Conservation (phyloP, 2,329 filamentous ascomycete species). For the Fusarium nanum region DNA sequence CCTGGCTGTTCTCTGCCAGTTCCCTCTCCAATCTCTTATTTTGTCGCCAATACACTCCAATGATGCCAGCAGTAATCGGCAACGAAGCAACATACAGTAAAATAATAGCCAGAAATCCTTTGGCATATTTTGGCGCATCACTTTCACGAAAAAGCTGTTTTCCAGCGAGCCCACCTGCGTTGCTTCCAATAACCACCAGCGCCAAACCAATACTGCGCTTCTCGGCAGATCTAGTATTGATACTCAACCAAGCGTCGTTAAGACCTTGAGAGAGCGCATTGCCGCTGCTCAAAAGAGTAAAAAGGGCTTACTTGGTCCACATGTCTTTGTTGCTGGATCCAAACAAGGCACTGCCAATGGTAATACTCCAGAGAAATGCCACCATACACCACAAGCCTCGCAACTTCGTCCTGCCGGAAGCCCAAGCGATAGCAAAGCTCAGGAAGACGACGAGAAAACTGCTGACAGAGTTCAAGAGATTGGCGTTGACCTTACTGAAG, state of each 20-base stretch:
- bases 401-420: conserved; percentile 32
- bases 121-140: conserved; percentile 36
- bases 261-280: conserved; percentile 41
- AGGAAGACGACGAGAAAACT: conserved; percentile 35
- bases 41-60: conserved; percentile 39
- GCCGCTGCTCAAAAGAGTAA: conserved; percentile 32
- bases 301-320: conserved; percentile 38
- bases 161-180: conserved; percentile 40
- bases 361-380: conserved; percentile 37
- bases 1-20: background rate
- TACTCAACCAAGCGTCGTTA: conserved; percentile 44
- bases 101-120: conserved; percentile 35
- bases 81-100: conserved; percentile 33
- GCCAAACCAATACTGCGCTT: conserved; percentile 41
- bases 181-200: conserved; percentile 42
- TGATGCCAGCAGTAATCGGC: conserved; percentile 28
- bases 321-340: conserved; percentile 10
- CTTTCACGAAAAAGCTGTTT: conserved; percentile 40
- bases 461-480: conserved; percentile 41
- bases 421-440: conserved; percentile 27
- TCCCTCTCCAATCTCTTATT: conserved; percentile 30
- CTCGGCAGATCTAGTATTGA: conserved; percentile 29
- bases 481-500: conserved; percentile 40
- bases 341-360: conserved; percentile 35
- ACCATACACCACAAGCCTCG: conserved; percentile 41